Conservation (phyloP, 2,329 filamentous ascomycete genomes). For the Pseudogymnoascus sp. region DNA sequence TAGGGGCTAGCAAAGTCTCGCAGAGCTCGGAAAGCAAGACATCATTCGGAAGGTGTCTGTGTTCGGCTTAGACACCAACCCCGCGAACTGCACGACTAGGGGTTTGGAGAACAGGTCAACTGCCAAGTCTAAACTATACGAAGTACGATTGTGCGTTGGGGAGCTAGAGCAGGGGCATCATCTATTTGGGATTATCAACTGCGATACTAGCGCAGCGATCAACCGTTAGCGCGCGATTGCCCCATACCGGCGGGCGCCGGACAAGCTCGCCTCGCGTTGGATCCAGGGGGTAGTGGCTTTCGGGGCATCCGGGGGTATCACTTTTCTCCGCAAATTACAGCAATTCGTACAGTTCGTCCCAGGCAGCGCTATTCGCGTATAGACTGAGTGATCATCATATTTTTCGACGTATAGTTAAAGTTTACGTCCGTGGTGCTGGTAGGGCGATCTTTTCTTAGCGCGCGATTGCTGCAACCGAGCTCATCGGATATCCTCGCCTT, state of each 20-base stretch:
- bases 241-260: not conserved
- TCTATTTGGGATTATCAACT: not conserved
- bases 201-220: constrained; percentile 1
- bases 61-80: not conserved
- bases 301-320: not conserved
- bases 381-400: not conserved
- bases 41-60: not conserved
- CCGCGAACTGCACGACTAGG: not conserved
- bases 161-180: not conserved
- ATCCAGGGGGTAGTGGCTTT: not conserved
- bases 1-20: not conserved
- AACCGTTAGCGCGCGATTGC: not conserved
- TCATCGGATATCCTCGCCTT: not conserved
- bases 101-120: not conserved
- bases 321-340: not conserved
- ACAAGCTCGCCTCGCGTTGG: not conserved
- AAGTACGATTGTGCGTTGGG: not conserved
- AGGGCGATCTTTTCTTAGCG: not conserved
- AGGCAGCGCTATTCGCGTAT: not conserved
- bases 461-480: constrained; percentile 5
- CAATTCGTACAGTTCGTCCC: not conserved
- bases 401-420: constrained; percentile 6
- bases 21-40: constrained; percentile 4
- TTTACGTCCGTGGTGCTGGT: constrained; percentile 1
- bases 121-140: not conserved